Conservation (phyloP, 2,329 filamentous ascomycete genomes). For the Aspergillus spinulosporus region DNA sequence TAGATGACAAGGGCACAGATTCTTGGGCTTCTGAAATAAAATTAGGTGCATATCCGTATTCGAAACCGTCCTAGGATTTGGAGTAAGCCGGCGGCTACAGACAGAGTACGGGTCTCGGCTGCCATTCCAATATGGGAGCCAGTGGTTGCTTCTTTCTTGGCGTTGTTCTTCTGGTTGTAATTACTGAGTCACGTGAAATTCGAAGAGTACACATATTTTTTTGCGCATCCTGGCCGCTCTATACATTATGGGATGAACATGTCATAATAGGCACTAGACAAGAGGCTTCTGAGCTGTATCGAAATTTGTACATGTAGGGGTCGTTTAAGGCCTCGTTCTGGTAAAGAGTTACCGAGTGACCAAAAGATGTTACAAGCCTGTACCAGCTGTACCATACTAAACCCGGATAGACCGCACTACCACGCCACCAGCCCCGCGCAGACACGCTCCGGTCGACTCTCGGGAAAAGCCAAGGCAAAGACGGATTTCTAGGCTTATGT, state of each 20-base stretch:
- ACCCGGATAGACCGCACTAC: not conserved
- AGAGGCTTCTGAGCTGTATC: not conserved
- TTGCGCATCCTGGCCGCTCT: too few relatives aligned
- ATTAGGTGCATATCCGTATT: too few relatives aligned
- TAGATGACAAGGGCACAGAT: too few relatives aligned
- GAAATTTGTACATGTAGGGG: too few relatives aligned
- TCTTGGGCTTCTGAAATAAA: too few relatives aligned
- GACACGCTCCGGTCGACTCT: not conserved
- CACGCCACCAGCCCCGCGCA: constrained; percentile 2
- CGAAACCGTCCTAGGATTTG: not conserved
- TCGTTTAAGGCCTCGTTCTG: too few relatives aligned
- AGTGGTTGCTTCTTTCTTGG: not conserved
- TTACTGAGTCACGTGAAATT: not conserved
- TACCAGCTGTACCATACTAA: not conserved
- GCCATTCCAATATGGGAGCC: not conserved
- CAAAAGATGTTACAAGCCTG: not conserved
- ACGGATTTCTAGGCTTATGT: not conserved
- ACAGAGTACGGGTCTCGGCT: not conserved
- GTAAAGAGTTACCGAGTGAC: too few relatives aligned
- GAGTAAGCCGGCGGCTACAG: too few relatives aligned
- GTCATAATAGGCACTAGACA: too few relatives aligned
- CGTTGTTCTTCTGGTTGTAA: not conserved
- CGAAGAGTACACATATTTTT: too few relatives aligned
- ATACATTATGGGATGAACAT: too few relatives aligned
- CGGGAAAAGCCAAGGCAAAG: constrained; percentile 1